Conservation (phyloP, 2,329 filamentous ascomycete genomes). For the Ceratocystis ficicola region DNA sequence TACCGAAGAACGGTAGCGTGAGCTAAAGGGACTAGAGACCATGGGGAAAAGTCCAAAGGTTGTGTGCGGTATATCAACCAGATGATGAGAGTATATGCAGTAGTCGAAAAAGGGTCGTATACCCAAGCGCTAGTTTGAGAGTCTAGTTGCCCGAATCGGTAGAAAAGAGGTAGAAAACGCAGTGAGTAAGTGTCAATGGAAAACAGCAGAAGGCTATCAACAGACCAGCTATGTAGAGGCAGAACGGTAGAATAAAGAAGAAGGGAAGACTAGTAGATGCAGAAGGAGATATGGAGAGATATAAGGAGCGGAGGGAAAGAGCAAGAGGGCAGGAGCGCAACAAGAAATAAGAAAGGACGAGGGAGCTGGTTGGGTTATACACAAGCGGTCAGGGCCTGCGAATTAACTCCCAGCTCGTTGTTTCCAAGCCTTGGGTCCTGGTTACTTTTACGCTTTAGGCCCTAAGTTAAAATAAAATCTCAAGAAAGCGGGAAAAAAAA, state of each 20-base stretch:
- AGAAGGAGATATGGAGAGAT: background rate
- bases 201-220: background rate
- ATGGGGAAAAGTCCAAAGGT: background rate
- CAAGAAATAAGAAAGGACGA: too few relatives aligned
- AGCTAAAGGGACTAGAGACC: slow-evolving; percentile 20
- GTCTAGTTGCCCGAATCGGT: too few relatives aligned
- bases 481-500: background rate
- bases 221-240: background rate
- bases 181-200: background rate
- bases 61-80: too few relatives aligned
- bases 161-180: too few relatives aligned
- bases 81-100: too few relatives aligned
- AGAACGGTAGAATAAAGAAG: background rate
- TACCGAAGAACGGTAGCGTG: slow-evolving; percentile 18
- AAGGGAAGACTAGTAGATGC: background rate
- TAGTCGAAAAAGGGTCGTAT: too few relatives aligned
- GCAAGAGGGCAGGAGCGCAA: too few relatives aligned
- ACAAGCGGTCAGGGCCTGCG: too few relatives aligned
- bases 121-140: too few relatives aligned
- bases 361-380: too few relatives aligned
- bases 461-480: background rate
- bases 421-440: background rate
- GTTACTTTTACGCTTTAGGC: background rate
- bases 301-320: background rate
- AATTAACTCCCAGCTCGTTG: too few relatives aligned